These are phyloP conservation scores for Daldinia caldariorum DNA, from an alignment of 495 filamentous ascomycete species.

Conservation along the genomic window DNA sequence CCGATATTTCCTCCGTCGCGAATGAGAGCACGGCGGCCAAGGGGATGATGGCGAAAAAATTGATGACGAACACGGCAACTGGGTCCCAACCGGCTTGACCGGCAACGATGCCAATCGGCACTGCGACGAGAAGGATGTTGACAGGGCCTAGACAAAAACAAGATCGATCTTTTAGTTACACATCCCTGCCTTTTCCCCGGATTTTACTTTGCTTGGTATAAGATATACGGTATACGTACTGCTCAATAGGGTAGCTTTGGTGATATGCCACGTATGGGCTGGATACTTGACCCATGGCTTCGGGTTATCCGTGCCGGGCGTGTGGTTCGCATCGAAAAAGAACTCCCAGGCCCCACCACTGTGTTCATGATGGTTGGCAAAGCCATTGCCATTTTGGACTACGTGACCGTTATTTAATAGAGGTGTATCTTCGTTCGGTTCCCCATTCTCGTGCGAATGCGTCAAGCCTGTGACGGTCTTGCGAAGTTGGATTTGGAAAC, in stretches of 20 bases:
- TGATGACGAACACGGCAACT: conserved; percentile 82
- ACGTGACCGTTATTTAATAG: conserved; percentile 41
- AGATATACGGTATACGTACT: conserved; percentile 51
- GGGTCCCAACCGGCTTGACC: conserved; percentile 78
- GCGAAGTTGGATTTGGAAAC: conserved; percentile 43
- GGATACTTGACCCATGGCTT: conserved; percentile 68
- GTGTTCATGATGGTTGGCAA: conserved; percentile 38
- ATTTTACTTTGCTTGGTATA: not conserved
- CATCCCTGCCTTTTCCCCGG: conserved; percentile 6
- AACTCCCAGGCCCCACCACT: conserved; percentile 48
- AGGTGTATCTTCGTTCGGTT: conserved; percentile 49
- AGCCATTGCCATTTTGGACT: conserved; percentile 11
- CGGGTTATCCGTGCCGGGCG: conserved; percentile 58
- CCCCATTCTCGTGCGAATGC: conserved; percentile 36
- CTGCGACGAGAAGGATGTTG: conserved; percentile 88
- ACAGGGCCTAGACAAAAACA: conserved; percentile 66
- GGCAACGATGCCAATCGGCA: conserved; percentile 86
- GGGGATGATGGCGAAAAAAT: conserved; percentile 96
- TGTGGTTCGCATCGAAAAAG: conserved; percentile 56
- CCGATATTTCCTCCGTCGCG: conserved; percentile 91
- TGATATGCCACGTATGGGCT: conserved; percentile 59
- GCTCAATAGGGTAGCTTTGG: conserved; percentile 64
- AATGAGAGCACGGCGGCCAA: conserved; percentile 92
- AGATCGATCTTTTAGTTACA: conserved; percentile 11
- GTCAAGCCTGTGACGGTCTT: conserved; percentile 41